These are phyloP conservation scores for Mycena galericulata DNA, from an alignment of 768 basidiomycete species.

Conservation along the genomic window DNA sequence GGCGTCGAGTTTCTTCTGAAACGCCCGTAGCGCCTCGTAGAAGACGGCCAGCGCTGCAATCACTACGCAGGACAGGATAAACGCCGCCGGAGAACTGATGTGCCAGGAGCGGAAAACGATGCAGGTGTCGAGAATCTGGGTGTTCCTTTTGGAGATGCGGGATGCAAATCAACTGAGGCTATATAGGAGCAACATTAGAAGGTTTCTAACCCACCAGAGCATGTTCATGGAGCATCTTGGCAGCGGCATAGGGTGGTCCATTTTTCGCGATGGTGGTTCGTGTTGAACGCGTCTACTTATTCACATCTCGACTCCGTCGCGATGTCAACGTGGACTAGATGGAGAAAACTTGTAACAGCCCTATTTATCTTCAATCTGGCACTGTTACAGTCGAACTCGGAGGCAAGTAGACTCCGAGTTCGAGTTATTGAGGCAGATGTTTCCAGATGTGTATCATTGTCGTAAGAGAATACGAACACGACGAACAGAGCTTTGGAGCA, in stretches of 20 bases:
- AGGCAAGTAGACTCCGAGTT: too few relatives aligned
- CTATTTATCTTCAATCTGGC: too few relatives aligned
- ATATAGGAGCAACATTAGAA: neutral
- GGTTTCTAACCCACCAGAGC: constrained; percentile 67
- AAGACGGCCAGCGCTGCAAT: constrained; percentile 76
- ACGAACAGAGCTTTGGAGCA: too few relatives aligned
- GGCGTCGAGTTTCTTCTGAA: constrained; percentile 68
- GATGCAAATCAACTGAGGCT: too few relatives aligned
- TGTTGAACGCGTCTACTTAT: too few relatives aligned
- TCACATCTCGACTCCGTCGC: too few relatives aligned
- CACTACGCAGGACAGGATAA: constrained; percentile 71
- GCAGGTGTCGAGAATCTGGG: constrained; percentile 82
- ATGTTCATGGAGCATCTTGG: constrained; percentile 87
- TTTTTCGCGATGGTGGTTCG: neutral
- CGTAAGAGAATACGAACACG: too few relatives aligned
- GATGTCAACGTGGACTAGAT: too few relatives aligned
- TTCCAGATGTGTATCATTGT: too few relatives aligned
- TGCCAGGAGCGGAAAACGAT: constrained; percentile 88
- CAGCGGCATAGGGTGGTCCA: constrained; percentile 53
- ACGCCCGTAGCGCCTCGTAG: constrained; percentile 81
- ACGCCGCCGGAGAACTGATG: constrained; percentile 64
- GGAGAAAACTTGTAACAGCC: too few relatives aligned
- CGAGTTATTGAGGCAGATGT: too few relatives aligned
- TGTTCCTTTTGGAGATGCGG: constrained; percentile 68
- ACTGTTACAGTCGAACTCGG: too few relatives aligned